Percentiles rank a stretch among this genome's conserved stretches.
phyloP scores from a whole-genome alignment of 148 eudicot genomes.

The Nyssa sinensis region DNA sequence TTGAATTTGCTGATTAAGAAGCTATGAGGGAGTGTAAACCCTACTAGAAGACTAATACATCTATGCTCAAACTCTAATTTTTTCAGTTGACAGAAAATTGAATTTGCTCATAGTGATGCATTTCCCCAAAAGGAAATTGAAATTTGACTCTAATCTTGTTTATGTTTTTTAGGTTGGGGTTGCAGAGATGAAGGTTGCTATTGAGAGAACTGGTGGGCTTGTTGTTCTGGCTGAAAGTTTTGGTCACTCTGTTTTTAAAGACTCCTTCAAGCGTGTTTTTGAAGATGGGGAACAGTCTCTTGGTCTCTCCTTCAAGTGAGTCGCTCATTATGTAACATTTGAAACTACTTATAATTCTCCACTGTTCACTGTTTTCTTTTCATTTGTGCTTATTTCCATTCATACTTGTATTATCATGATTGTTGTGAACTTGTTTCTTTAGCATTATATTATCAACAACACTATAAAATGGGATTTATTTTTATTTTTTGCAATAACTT shows the following conservation, averaged over 20 bases:
- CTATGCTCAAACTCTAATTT: background rate
- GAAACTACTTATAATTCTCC: background rate
- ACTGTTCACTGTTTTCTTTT: background rate
- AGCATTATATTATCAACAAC: background rate
- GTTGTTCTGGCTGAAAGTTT: constrained; percentile 95
- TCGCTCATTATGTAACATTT: constrained; percentile 21
- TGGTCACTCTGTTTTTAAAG: constrained; percentile 94
- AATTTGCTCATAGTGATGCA: background rate
- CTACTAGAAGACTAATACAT: background rate
- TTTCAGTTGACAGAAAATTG: background rate
- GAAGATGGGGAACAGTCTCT: constrained; percentile 85
- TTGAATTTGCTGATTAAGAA: background rate
- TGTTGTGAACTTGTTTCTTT: constrained; percentile 1
- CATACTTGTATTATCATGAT: background rate
- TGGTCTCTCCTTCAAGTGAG: constrained; percentile 87
- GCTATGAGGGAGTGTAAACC: background rate
- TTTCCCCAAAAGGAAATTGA: no score
- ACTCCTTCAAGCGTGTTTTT: constrained; percentile 85
- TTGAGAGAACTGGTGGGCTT: constrained; percentile 95
- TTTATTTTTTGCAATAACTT: background rate
- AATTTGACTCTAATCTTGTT: constrained; percentile 1
- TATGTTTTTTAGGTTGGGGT: constrained; percentile 73
- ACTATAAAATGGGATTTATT: background rate
- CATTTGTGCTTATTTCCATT: constrained; percentile 2
- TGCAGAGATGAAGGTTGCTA: constrained; percentile 97